Conservation (phyloP, 2,329 filamentous ascomycete genomes). For the Aureobasidium mangrovei region DNA sequence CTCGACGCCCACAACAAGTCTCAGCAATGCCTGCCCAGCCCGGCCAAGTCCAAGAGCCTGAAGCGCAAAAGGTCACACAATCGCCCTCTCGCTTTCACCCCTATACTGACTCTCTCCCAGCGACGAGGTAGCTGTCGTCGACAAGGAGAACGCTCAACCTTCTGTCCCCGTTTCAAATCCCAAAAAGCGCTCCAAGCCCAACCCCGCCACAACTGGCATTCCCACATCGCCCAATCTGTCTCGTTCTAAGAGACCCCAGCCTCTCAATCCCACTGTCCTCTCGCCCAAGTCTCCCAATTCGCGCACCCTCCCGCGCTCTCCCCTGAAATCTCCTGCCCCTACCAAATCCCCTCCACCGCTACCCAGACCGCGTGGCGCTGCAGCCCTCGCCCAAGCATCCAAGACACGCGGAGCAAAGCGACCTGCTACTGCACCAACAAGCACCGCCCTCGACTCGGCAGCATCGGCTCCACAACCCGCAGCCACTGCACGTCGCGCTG, state of each 20-base stretch:
- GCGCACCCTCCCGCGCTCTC: conserved; percentile 53
- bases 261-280: conserved; percentile 51
- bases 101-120: conserved; percentile 35
- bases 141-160: conserved; percentile 69
- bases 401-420: conserved; percentile 9
- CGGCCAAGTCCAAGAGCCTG: conserved; percentile 17
- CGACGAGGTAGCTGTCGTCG: conserved; percentile 50
- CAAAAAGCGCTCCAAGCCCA: conserved; percentile 52
- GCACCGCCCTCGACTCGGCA: conserved; percentile 42
- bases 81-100: conserved; percentile 19
- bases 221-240: conserved; percentile 20
- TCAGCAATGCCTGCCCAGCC: conserved; percentile 11
- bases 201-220: conserved; percentile 26
- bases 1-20: conserved; percentile 24
- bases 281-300: conserved; percentile 80
- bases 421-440: conserved; percentile 18
- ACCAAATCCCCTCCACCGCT: conserved; percentile 26
- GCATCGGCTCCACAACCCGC: conserved; percentile 51
- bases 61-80: conserved; percentile 25
- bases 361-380: conserved; percentile 2
- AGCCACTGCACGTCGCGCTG: not conserved
- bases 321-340: conserved; percentile 37
- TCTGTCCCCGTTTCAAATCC: conserved; percentile 48
- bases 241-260: conserved; percentile 25
- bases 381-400: not conserved